Percentiles rank a stretch among this genome's conserved stretches.
Conservation (phyloP, 2,329 filamentous ascomycete species). For the Lomentospora prolificans region DNA sequence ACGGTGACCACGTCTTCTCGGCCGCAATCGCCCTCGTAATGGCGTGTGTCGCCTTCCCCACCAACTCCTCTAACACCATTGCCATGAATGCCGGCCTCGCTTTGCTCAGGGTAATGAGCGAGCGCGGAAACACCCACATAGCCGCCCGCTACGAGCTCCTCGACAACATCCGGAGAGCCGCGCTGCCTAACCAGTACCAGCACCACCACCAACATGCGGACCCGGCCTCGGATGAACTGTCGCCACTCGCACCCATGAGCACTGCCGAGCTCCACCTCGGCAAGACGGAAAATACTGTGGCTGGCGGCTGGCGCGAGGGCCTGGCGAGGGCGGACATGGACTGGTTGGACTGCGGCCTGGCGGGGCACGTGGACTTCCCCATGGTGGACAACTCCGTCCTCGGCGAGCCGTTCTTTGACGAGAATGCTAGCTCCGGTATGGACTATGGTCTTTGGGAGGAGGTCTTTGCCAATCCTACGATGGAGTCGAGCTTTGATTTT, state of each 20-base stretch:
- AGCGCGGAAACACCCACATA: conserved; percentile 41
- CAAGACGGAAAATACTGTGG: too few species aligned
- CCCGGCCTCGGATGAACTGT: too few species aligned
- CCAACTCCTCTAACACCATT: conserved; percentile 26
- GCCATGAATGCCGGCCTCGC: conserved; percentile 36
- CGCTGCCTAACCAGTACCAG: conserved; percentile 14
- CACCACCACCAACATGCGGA: conserved; percentile 4
- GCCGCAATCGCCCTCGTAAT: conserved; percentile 44
- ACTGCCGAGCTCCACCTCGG: too few species aligned
- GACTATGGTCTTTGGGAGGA: conserved; percentile 27
- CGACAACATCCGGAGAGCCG: conserved; percentile 17
- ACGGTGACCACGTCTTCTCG: conserved; percentile 45
- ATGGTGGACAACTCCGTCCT: conserved; percentile 19
- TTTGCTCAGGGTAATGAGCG: conserved; percentile 39
- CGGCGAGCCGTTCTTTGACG: conserved; percentile 20
- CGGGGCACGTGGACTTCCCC: conserved; percentile 14
- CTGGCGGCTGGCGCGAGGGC: too few species aligned
- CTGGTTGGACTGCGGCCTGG: too few species aligned
- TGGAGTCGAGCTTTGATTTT: conserved; percentile 23
- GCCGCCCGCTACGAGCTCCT: conserved; percentile 24
- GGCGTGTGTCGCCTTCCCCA: conserved; percentile 42
- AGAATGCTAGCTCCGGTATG: conserved; percentile 18
- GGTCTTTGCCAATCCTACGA: conserved; percentile 25
- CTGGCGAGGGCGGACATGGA: too few species aligned
- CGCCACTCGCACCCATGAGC: too few species aligned